Percentiles rank a stretch among this genome's conserved stretches.
These are phyloP conservation scores for Fagopyrum homotropicum DNA, from an alignment of 148 eudicot species.

Conservation along the genomic window DNA sequence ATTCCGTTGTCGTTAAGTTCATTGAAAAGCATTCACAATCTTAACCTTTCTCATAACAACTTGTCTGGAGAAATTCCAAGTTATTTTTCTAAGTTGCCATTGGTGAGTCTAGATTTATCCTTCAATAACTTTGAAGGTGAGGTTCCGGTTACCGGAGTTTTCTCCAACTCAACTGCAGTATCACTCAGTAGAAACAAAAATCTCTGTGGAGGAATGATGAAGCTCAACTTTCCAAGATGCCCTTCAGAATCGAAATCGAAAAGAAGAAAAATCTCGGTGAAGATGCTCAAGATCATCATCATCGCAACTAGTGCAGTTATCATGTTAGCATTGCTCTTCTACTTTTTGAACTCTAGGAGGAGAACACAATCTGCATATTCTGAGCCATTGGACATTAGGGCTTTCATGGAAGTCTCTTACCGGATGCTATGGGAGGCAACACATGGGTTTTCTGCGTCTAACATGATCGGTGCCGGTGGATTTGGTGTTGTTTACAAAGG, in stretches of 20 bases:
- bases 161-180: slow-evolving; percentile 23
- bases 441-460: slow-evolving; percentile 22
- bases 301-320: background rate
- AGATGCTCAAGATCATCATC: slow-evolving; percentile 11
- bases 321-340: slow-evolving; percentile 2
- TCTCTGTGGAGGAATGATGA: slow-evolving; percentile 36
- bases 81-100: slow-evolving; percentile 9
- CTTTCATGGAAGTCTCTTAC: slow-evolving; percentile 18
- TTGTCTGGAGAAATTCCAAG: slow-evolving; percentile 35
- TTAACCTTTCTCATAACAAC: slow-evolving; percentile 36
- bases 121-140: slow-evolving; percentile 34
- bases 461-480: slow-evolving; percentile 20
- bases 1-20: slow-evolving; percentile 23
- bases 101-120: slow-evolving; percentile 21
- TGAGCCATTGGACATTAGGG: background rate
- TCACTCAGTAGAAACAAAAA: slow-evolving; percentile 26
- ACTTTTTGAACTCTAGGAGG: background rate
- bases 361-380: background rate
- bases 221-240: slow-evolving; percentile 26
- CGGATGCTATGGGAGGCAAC: slow-evolving; percentile 18
- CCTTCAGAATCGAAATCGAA: background rate
- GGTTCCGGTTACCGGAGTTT: slow-evolving; percentile 29
- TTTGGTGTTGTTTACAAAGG: slow-evolving; percentile 29
- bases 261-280: slow-evolving; percentile 6
- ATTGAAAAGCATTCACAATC: slow-evolving; percentile 17